Base-by-base conservation (phyloP, 2,329 filamentous ascomycete species). In the Trichoderma koningii region DNA sequence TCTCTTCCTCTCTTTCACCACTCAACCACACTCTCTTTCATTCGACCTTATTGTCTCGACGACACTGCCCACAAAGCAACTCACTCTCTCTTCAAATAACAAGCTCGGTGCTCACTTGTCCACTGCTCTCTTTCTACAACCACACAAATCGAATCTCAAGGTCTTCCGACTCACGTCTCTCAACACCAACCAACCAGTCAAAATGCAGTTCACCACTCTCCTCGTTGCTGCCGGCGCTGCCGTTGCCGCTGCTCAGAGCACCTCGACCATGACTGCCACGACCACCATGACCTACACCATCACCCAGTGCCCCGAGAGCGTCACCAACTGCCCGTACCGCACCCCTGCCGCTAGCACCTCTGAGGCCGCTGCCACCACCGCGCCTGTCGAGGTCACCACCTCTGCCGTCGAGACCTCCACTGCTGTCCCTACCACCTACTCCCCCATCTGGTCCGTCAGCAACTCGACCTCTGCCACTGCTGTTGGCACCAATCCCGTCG, bases 121-220 rank as follows among this genome's bases (percentile, higher is more conserved):
- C 52, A 47, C 48, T 63, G 48, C 56, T 48, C 51, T 62, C 56
- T 12, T 61, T 55, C 55, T 45, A 51, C 42, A 42, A 55, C 34
- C 9, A 42, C 41, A 9, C 17, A 38, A 42, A 21, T 38, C 42
- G 26, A 47, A 47, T 38, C 10, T 55, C 59, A 21, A 62, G 3
- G 26, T 47, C 50, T 1, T 2, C 38, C 50, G 9, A 42, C 38
- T 45, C 23, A 23, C 21, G 30, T 14, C 21, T 41, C 42, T 41
- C 52, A 55, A 52, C 50, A 34, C 34, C 3, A 62, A 21, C 17
- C 34, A 42, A 59, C 51, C n/a, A 10, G 19, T 70, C 78, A 81
- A 74, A 68, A 83, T 83, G 81, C 79, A 78, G 71, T 77, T 80
- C 77, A 75, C 79, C 68, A 74, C 72, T 72, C 69, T 82, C 73